Evolutionary conservation across 805 yeast genomes (phyloP), one percentile per base, ranked within the genome.

Genomic region (Candida sithepensis): DNA sequence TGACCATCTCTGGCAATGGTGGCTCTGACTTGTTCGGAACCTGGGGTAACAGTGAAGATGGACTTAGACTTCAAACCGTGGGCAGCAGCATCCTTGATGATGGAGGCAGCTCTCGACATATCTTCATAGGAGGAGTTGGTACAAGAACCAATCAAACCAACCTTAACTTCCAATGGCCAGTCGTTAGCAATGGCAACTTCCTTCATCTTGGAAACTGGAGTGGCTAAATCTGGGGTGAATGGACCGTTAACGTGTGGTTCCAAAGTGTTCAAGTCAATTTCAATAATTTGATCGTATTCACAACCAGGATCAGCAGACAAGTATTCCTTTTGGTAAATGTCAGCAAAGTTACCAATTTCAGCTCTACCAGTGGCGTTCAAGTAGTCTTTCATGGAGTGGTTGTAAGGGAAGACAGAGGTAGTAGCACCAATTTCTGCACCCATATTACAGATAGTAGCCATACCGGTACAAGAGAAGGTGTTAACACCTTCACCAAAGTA

Each of bases 351-450:
- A 37, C 96, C 95, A 61, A 94, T 81, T 52, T 87, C 83, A 8
- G 77, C 82, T 72, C 99, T 82, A 56, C 82, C 82, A 33, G 99
- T 94, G 40, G 96, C 90, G 46, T 77, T 64, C 65, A 94, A 77
- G 72, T 89, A 94, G 53, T 65, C 62, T 55, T 56, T 66, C 71
- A 68, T 68, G 42, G 72, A 68, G 40, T 66, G 51, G 58, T 68
- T 90, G 79, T 83, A 92, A 53, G 99, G 99, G 89, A 94, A 94
- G 48, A 88, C 82, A 21, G 98, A 92, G 39, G 99, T 94, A 34
- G 99, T 94, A 39, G 99, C 99, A 70, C 99, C 99, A 49, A 94
- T 90, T 73, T 94, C 99, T 46, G 99, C 99, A 67, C 99, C 99
- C 99, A 94, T 94, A 72, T 94, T 94, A 79, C 98, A 92, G 68